Evolutionary conservation across 768 basidiomycete genomes (phyloP), one percentile per base, ranked within the genome.

Genomic region (Mycena epipterygia): DNA sequence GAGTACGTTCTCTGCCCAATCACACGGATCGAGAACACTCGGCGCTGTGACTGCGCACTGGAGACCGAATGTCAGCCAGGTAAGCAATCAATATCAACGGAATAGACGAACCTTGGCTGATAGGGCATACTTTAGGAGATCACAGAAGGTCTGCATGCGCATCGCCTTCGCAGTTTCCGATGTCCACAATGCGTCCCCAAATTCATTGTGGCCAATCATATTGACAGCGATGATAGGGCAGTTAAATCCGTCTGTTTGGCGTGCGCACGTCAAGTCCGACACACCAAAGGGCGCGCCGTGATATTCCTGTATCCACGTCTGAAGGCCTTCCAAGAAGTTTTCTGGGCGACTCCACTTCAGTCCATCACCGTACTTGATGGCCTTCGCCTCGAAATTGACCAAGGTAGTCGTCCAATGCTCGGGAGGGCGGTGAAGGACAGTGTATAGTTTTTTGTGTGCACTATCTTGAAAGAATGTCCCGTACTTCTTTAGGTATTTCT

Each of bases 181-280:
- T 2, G 33, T 70, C 74, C 74, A 75, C 7, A 73, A 42, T 9
- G 60, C 4, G 48, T 76, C 74, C 9, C 65, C 64, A 6, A 73
- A 58, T 0, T 35, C 14, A 30, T 41, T 55, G 30, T 75, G 69
- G 0, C 70, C 66, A 2, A 73, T 33, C n/a, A 68, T 49, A 48
- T 76, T 77, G 1, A 67, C 52, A 8, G 71, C 52, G 29, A 64
- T 67, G 2, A 76, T 61, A 5, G 59, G 60, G 57, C 76, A 76
- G 17, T 60, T 74, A n/a, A 44, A 44, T 7, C 46, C 57, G 37
- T 76, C 74, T 0, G 67, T 57, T 56, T 76, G 76, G 5, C 3
- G 29, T 1, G 51, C 62, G 44, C 66, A 64, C 5, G 51, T 27
- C 41, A 77, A 64, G 30, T 68, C 64, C n/a, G 56, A 51, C 2